Base-by-base conservation (phyloP, 2,329 filamentous ascomycete species). In the Eutypella sp. region DNA sequence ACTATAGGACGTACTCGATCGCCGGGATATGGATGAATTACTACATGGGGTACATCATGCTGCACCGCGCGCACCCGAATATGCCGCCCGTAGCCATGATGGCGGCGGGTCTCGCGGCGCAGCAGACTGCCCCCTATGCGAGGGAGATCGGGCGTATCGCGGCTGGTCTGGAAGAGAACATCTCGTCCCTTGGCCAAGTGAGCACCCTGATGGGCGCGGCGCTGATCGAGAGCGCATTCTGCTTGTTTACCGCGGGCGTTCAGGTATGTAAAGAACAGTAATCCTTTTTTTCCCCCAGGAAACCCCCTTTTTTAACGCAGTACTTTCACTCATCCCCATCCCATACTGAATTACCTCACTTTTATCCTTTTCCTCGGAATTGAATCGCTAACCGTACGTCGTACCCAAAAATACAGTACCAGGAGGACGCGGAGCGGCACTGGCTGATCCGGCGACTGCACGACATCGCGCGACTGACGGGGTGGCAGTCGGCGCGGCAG, bases 21-120 rank as follows among this genome's bases (percentile, higher is more conserved):
- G 88, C 87, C 3, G 85, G 88, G 27, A 75, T 96, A 19, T 96
- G 90, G 89, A 82, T 87, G 60, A 85, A 91, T 53, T 91, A 88
- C 63, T 87, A 95, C 65, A 88, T 92, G 74, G 84, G 85, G 1
- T 76, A 89, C 40, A 92, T 97, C 47, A 77, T 91, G 44, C 76
- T 93, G n/a, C 74, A 92, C 48, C 79, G 93, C 27, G 76, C 84
- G 1, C 91, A 96, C 55, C 93, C 93, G 0, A 80, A 79, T 20
- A 96, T 96, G 90, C 92, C 91, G 1, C 89, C 92, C 0, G 84
- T 91, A 8, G 87, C 90, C 29, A 90, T 95, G 81, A 80, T 90
- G 57, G 90, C 93, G 3, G 89, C 89, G 0, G 86, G 85, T 7
- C 76, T 95, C 52, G 82, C 87, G 9, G 89, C 89, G 1, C 71